Evolutionary conservation across 1,284 basidiomycete genomes (phyloP), one percentile per base, ranked within the genome.

Genomic region (Microbotryum saponariae): DNA sequence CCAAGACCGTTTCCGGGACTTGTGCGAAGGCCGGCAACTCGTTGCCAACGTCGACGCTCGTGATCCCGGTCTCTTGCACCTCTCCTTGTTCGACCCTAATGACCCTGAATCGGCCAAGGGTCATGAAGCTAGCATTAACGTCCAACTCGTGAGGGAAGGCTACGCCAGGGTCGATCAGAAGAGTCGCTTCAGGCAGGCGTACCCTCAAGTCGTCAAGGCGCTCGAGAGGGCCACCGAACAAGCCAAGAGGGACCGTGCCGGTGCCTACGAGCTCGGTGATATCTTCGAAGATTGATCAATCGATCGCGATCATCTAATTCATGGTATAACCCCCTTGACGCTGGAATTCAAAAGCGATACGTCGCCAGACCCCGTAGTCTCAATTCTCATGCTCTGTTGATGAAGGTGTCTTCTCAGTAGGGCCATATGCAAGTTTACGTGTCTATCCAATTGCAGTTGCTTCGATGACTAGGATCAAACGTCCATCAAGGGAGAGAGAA

Each of bases 21-120:
- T 92, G 25, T 88, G 88, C 70, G 91, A 91, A 68, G 89, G 88
- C 33, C 86, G 88, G 60, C 91, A 91, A 74, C 81, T 97, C 37
- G 80, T 96, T 51, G 92, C 91, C 45, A 94, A 92, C 77, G 78
- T 92, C 61, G 92, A 97, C 76, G 82, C 87, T 73, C 84, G 80
- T 71, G 92, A 94, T 73, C 29, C 64, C 31, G 55, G 54, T 44
- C 51, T 62, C 29, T 64, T 71, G 23, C 58, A 62, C 31, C 65
- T 72, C 21, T 69, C 70, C 33, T 65, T 72, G 12, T 71, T 70
- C 50, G 69, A 71, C 51, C 66, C 71, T 6, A 46, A 54, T 23
- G 63, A 68, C 50, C 61, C 63, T 1, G 49, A 56, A 5, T 59
- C 66, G n/a, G 54, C 64, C 21, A 56, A 57, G 5, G 47, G 59